Evolutionary conservation across 176 grass and related monocot genomes (phyloP), one percentile per base, ranked within the genome.

Genomic region (Paspalum notatum): DNA sequence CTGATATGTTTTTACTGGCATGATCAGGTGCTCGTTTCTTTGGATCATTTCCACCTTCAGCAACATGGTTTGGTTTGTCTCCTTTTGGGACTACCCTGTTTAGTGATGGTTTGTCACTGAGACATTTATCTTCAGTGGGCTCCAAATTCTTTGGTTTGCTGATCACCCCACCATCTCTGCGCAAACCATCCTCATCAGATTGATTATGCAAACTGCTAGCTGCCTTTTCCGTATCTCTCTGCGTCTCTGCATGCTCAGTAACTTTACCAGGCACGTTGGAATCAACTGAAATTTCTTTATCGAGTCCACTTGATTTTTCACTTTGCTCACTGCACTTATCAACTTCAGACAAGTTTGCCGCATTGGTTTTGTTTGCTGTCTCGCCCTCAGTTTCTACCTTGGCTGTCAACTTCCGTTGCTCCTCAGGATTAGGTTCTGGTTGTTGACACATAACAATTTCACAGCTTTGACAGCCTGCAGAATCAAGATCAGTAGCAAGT

Each of bases 21-120:
- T 73, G 72, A 43, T 84, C 83, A 21, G 66, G 49, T 22, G n/a
- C 21, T 87, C 71, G 44, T 78, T 88, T 85, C 66, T 89, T 89
- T 1, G 40, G 74, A 72, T 39, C 80, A 75, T 77, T 76, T 82
- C 84, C 83, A 63, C 76, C 57, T 15, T 78, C 38, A 1, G 55
- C 42, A 64, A 37, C 65, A 85, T 82, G 74, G 17, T 17, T 76
- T 50, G 66, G 70, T 48, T 60, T 87, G 42, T 58, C 60, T 41
- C 66, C 68, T 69, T 80, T 75, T 0, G 72, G 86, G 53, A 67
- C 78, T 75, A 71, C 67, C 58, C 7, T 54, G 14, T 89, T 82
- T 26, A 57, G 24, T 8, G 32, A 62, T 59, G 73, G 27, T 66
- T 66, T 84, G 15, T 58, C 85, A 16, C 61, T 3, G 6, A 45